A percentile compares a stretch with the other conserved stretches of the same genome.
These are phyloP conservation scores for Lepiota brunneoincarnata DNA, from an alignment of 768 basidiomycete genomes.

Conservation along the genomic window DNA sequence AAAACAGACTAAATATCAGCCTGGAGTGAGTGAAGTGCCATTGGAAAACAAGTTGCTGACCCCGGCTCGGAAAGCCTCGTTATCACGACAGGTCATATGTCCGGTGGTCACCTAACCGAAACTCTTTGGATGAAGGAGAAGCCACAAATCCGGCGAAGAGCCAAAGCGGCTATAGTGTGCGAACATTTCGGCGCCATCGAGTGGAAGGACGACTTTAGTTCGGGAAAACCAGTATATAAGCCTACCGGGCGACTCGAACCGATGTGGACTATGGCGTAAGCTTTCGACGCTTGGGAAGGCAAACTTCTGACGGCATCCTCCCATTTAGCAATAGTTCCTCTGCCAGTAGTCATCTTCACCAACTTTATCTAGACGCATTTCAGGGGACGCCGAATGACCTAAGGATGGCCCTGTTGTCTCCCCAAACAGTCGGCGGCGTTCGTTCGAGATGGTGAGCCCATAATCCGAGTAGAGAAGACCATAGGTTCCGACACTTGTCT, in stretches of 20 bases:
- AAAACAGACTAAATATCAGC: constrained; percentile 22
- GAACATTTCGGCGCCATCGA: too few relatives aligned
- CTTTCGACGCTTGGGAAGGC: neutral
- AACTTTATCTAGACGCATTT: too few relatives aligned
- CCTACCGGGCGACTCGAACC: constrained; percentile 25
- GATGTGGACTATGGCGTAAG: constrained; percentile 33
- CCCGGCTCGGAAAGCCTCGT: constrained; percentile 19
- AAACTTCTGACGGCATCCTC: neutral
- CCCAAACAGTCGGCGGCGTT: too few relatives aligned
- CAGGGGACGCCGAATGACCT: too few relatives aligned
- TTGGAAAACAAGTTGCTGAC: neutral
- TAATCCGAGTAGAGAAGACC: too few relatives aligned
- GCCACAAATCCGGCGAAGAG: constrained; percentile 21
- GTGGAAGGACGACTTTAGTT: too few relatives aligned
- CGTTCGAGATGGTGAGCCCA: too few relatives aligned
- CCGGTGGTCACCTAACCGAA: constrained; percentile 26
- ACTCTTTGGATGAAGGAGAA: constrained; percentile 24
- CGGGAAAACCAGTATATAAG: too few relatives aligned
- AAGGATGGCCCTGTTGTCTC: too few relatives aligned
- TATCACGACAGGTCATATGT: constrained; percentile 27
- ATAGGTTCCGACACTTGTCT: neutral
- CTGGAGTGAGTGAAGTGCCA: constrained; percentile 19
- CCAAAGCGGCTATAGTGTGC: constrained; percentile 26
- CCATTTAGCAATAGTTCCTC: too few relatives aligned
- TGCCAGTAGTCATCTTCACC: too few relatives aligned